Conservation (phyloP, 2,329 filamentous ascomycete genomes). For the Tolypocladium amazonense region DNA sequence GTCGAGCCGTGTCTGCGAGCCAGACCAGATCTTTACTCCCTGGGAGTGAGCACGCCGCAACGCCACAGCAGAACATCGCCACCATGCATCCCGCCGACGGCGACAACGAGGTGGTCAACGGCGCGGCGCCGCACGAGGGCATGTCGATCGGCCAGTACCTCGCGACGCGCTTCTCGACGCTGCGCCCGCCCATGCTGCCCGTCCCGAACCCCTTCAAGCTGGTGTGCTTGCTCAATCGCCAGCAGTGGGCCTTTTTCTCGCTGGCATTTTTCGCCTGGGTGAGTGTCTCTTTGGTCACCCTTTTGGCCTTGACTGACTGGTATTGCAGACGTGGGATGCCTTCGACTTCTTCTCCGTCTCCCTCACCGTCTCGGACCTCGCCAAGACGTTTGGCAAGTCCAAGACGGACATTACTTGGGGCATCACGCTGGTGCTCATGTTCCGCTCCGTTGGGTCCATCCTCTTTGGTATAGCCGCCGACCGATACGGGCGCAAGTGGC, state of each 20-base stretch:
- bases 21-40: neutral
- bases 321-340: slow-evolving; percentile 46
- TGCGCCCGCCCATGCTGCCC: slow-evolving; percentile 46
- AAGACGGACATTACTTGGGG: slow-evolving; percentile 54
- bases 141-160: slow-evolving; percentile 38
- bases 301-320: neutral
- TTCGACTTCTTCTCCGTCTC: slow-evolving; percentile 60
- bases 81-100: neutral
- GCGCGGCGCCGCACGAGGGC: slow-evolving; percentile 31
- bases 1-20: neutral
- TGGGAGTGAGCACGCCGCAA: neutral
- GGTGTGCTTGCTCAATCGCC: slow-evolving; percentile 34
- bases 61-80: neutral
- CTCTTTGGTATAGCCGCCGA: slow-evolving; percentile 44
- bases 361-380: slow-evolving; percentile 43
- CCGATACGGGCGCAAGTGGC: slow-evolving; percentile 54
- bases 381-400: slow-evolving; percentile 38
- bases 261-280: slow-evolving; percentile 49
- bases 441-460: slow-evolving; percentile 44
- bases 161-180: slow-evolving; percentile 39
- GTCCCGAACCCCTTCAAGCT: slow-evolving; percentile 42
- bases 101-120: neutral
- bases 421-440: slow-evolving; percentile 53
- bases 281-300: slow-evolving; percentile 9
- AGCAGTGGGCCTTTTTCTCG: slow-evolving; percentile 45